Evolutionary conservation across 169 alveolate species (phyloP).

Genomic region (Plasmodium knowlesi): DNA sequence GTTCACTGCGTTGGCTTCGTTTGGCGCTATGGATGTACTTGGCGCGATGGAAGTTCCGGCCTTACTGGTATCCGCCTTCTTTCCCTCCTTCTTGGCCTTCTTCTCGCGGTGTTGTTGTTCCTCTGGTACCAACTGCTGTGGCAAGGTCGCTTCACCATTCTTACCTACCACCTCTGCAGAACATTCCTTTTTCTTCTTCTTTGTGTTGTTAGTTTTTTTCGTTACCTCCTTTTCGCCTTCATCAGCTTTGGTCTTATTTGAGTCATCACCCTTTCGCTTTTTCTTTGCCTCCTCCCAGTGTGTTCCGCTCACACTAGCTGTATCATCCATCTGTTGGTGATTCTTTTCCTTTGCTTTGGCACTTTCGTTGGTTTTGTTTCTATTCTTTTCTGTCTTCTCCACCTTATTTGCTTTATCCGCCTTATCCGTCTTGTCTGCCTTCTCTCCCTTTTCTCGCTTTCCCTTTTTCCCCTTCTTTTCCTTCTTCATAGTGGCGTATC

Average conservation of each 20-base stretch:
- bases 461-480: background rate
- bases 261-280: background rate
- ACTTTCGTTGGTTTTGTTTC: background rate
- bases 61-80: background rate
- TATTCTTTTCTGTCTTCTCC: background rate
- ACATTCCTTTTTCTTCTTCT: background rate
- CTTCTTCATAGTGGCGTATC: background rate
- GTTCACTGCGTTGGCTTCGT: no score
- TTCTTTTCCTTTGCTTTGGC: constrained; percentile 2
- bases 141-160: background rate
- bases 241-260: background rate
- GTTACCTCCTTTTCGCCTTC: background rate
- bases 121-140: background rate
- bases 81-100: constrained; percentile 9
- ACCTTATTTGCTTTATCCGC: background rate
- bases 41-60: background rate
- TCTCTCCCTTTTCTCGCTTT: background rate
- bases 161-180: background rate
- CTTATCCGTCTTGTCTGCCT: background rate
- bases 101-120: background rate
- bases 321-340: background rate
- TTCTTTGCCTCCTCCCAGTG: background rate
- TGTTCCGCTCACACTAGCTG: background rate
- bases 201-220: background rate
- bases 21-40: background rate